Base-by-base conservation (phyloP, 1,284 basidiomycete genomes). In the Dichomitus squalens region DNA sequence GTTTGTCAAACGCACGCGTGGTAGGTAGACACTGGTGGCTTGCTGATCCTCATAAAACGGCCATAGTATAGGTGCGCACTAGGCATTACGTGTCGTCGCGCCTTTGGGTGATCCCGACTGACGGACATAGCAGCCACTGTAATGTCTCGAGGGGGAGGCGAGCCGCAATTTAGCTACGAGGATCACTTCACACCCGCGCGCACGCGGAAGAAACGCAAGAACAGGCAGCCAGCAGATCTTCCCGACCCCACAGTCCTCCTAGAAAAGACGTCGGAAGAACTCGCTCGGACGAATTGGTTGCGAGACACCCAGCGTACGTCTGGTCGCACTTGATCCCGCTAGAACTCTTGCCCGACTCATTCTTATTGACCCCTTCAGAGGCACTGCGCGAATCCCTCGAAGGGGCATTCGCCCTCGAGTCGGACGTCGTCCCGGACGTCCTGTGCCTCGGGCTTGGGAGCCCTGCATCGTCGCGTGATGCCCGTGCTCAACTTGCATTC, bases 391-490 rank as follows among this genome's bases (percentile, higher is more conserved):
- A 72, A 49, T 69, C 72, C 23, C 62, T 80, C 47, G 53, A 55
- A 52, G 56, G 58, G 35, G 56, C 54, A 3, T 68, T 56, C 35
- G 14, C 55, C 25, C 48, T 49, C 23, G n/a, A 33, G 27, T 35
- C 52, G 52, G 58, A 51, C 47, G 35, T 33, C 52, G 29, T 57
- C 2, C 64, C 58, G 23, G 44, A 53, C 46, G 58, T 66, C 18
- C 70, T 90, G 48, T 91, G 89, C 70, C 79, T 91, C 16, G 88
- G 88, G 20, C 75, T 91, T 35, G 88, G 88, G 55, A 88, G 85
- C 70, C 88, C 88, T 11, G 74, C 77, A 7, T 68, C 73, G 47
- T 89, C 86, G 52, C 74, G 75, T 51, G 82, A 83, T 59, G 79
- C 88, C 40, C 81, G 86, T 55, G 81, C 80, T 27, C 88, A 91